Evolutionary conservation across 768 basidiomycete genomes (phyloP), one percentile per base, ranked within the genome.

Genomic region (Sarcomyxa edulis): DNA sequence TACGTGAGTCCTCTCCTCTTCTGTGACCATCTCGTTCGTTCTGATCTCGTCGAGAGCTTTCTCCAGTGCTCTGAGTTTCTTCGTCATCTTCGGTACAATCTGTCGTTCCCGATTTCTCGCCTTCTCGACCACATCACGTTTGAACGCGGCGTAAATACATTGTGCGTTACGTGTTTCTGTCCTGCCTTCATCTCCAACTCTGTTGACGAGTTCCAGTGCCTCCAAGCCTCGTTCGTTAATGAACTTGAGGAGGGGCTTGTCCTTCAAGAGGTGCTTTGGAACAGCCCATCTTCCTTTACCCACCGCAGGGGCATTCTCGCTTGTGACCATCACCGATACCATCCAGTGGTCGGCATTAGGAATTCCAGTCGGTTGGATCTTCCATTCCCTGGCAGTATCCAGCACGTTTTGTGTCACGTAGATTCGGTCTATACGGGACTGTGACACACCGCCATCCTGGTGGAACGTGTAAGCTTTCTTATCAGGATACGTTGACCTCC

Each of bases 401-500:
- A 48, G 31, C 0, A 56, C 4, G 1, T 31, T 20, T 0, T 46
- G 21, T 7, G 46, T 51, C 0, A 54, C 20, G 32, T 67, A 67
- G 26, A 68, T 64, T 12, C 62, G 32, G 45, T 68, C 62, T 5
- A 68, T 50, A 3, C 62, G 35, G 1, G 64, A 64, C 21, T 57
- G 49, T 9, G 43, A 28, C 2, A 15, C 27, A 28, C 35, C 43
- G 15, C 31, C 30, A 23, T 37, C 26, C 31, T 56, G 54, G 0
- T 29, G 16, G 49, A 47, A 66, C 3, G 67, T 60, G 38, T 50
- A 68, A 4, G 14, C 41, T 9, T 30, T 42, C 2, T 24, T 43
- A 0, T 37, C 33, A 0, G 57, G 56, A 49, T 50, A 45, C 5
- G 44, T 47, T 0, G 30, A 12, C 26, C 62, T 19, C 64, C 65